Evolutionary conservation across 352 stramenopile species (phyloP).

Genomic region (Globisporangium solare): DNA sequence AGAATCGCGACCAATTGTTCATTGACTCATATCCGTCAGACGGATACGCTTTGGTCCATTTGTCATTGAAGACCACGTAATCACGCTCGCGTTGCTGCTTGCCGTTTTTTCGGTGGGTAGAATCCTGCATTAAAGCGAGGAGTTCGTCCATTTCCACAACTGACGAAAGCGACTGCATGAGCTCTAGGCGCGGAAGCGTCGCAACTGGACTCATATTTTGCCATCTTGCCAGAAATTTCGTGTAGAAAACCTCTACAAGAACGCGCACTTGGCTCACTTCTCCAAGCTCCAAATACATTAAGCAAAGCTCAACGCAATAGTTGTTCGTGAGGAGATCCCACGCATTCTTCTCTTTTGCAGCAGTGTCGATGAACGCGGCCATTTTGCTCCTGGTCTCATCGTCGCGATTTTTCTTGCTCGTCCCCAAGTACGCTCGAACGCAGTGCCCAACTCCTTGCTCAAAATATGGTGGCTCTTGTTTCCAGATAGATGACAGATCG

Average conservation of each 20-base stretch:
- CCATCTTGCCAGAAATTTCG: slow-evolving; percentile 49
- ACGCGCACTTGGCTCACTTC: slow-evolving; percentile 46
- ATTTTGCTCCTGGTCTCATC: slow-evolving; percentile 8
- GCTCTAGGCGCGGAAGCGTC: slow-evolving; percentile 37
- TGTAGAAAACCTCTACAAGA: slow-evolving; percentile 59
- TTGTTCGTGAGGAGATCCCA: slow-evolving; percentile 33
- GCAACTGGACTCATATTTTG: slow-evolving; percentile 44
- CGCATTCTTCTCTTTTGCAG: slow-evolving; percentile 25
- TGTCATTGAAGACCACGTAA: slow-evolving; percentile 26
- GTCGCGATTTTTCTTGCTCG: slow-evolving; percentile 14
- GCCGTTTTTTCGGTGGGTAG: neutral
- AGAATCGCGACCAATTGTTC: slow-evolving; percentile 54
- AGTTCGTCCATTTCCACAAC: slow-evolving; percentile 61
- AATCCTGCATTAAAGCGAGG: slow-evolving; percentile 19
- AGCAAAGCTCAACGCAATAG: slow-evolving; percentile 49
- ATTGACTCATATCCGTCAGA: slow-evolving; percentile 49
- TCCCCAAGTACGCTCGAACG: slow-evolving; percentile 38
- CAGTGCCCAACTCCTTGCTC: slow-evolving; percentile 60
- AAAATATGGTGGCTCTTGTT: slow-evolving; percentile 54
- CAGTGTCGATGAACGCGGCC: slow-evolving; percentile 18
- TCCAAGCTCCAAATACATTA: slow-evolving; percentile 36
- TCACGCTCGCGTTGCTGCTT: slow-evolving; percentile 9
- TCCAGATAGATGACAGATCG: slow-evolving; percentile 41
- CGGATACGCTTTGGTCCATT: slow-evolving; percentile 36
- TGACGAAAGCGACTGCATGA: slow-evolving; percentile 63